Evolutionary conservation across 140 eudicot genomes (phyloP).

Genomic region (Ambrosia hybrid): DNA sequence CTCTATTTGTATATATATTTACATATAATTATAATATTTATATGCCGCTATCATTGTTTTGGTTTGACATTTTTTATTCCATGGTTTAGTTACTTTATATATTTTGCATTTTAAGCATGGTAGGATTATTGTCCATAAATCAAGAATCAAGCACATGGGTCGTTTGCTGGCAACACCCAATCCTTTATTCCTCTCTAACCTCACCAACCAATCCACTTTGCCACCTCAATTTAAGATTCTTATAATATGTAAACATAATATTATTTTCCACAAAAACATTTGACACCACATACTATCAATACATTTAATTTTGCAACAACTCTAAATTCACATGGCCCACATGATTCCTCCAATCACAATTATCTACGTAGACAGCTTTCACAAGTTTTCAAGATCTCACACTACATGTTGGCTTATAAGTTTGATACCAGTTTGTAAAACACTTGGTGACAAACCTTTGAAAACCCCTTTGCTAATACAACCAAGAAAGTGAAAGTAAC

Average conservation of each 20-base stretch:
- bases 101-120: slow-evolving; percentile 23
- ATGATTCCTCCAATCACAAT: slow-evolving; percentile 41
- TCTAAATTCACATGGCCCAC: slow-evolving; percentile 38
- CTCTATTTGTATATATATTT: not conserved
- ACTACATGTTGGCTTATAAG: slow-evolving; percentile 34
- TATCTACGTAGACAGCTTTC: slow-evolving; percentile 35
- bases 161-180: slow-evolving; percentile 37
- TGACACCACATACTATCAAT: slow-evolving; percentile 27
- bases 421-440: slow-evolving; percentile 19
- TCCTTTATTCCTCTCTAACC: slow-evolving; percentile 28
- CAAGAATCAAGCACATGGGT: slow-evolving; percentile 47
- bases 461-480: slow-evolving; percentile 15
- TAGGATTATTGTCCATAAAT: slow-evolving; percentile 40
- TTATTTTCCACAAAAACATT: slow-evolving; percentile 2
- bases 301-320: slow-evolving; percentile 24
- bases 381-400: slow-evolving; percentile 15
- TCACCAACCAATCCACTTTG: slow-evolving; percentile 27
- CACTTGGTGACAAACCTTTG: slow-evolving; percentile 27
- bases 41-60: slow-evolving; percentile 17
- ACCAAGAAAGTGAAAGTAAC: slow-evolving; percentile 28
- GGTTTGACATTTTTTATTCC: slow-evolving; percentile 6
- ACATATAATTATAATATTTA: not conserved
- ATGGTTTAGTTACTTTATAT: slow-evolving; percentile 1
- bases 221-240: slow-evolving; percentile 26
- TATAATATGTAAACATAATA: not conserved